Evolutionary conservation across 2,329 filamentous ascomycete genomes (phyloP).

Genomic region (Tympanopsis confertula): DNA sequence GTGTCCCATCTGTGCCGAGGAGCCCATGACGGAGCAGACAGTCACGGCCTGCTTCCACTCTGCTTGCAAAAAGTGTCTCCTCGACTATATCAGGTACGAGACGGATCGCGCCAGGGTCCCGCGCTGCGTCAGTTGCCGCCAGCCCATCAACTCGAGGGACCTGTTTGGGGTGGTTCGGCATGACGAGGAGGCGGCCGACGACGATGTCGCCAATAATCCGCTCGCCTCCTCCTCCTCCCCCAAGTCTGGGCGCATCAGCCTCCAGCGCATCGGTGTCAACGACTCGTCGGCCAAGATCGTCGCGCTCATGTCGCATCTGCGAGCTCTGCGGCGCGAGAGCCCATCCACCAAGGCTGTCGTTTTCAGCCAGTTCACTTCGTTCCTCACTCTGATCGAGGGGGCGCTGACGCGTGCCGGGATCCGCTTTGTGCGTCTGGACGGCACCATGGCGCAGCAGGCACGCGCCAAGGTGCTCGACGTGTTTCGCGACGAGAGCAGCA

Average conservation of each 20-base stretch:
- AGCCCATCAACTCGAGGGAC: constrained; percentile 68
- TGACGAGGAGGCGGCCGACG: constrained; percentile 42
- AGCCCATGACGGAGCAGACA: constrained; percentile 87
- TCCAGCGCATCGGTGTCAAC: constrained; percentile 47
- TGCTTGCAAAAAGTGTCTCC: constrained; percentile 85
- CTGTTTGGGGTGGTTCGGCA: constrained; percentile 86
- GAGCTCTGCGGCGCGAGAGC: constrained; percentile 52
- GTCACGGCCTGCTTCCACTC: constrained; percentile 98
- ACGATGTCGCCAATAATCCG: constrained; percentile 24
- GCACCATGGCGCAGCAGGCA: constrained; percentile 74
- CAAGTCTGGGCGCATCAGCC: constrained; percentile 38
- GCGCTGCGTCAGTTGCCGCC: constrained; percentile 82
- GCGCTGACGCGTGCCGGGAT: constrained; percentile 65
- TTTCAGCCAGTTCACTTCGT: constrained; percentile 95
- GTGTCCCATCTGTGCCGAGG: constrained; percentile 88
- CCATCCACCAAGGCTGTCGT: constrained; percentile 74
- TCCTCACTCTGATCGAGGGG: constrained; percentile 80
- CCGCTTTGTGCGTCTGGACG: constrained; percentile 76
- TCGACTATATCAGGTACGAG: constrained; percentile 81
- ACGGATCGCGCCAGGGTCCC: constrained; percentile 64
- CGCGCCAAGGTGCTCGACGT: constrained; percentile 67
- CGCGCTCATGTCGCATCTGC: constrained; percentile 65
- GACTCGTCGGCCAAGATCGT: constrained; percentile 84
- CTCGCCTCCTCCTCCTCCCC: too few species aligned
- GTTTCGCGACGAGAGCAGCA: constrained; percentile 46